Evolutionary conservation across 2,329 filamentous ascomycete species (phyloP).

Genomic region (Hypomyces rosellus): DNA sequence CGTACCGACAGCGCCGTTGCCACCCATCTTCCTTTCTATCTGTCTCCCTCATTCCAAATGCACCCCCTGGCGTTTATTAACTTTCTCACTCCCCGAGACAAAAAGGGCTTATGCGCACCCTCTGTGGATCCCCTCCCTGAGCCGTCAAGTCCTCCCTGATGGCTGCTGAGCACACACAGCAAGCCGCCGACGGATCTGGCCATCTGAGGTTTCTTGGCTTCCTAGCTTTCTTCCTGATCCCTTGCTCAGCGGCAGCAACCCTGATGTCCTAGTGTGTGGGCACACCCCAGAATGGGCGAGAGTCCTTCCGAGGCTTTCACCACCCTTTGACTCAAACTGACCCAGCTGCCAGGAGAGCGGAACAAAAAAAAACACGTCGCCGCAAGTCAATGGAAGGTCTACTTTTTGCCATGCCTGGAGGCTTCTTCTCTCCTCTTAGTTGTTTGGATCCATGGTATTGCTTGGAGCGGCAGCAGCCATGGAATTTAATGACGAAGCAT

Average conservation of each 20-base stretch:
- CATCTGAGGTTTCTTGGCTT: constrained; percentile 8
- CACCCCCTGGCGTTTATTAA: not conserved
- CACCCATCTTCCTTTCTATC: not conserved
- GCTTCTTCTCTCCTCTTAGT: too few species aligned
- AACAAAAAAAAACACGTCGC: too few species aligned
- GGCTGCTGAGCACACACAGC: constrained; percentile 8
- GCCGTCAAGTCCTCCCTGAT: constrained; percentile 1
- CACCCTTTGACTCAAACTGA: too few species aligned
- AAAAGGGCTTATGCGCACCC: not conserved
- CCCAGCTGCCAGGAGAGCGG: too few species aligned
- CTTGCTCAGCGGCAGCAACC: constrained; percentile 6
- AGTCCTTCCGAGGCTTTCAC: too few species aligned
- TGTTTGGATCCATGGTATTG: too few species aligned
- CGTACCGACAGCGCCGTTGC: not conserved
- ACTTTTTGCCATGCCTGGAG: too few species aligned
- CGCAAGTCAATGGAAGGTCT: too few species aligned
- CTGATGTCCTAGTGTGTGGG: constrained; percentile 1
- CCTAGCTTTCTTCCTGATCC: not conserved
- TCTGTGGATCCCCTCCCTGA: constrained; percentile 2
- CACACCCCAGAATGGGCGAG: not conserved
- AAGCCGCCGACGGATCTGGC: constrained; percentile 16
- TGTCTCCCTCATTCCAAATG: not conserved
- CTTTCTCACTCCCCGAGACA: constrained; percentile 1
- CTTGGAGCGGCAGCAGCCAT: too few species aligned
- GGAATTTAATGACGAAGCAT: too few species aligned